phyloP scores from a whole-genome alignment of 306 rosid genomes.

The Vachellia collinsii region DNA sequence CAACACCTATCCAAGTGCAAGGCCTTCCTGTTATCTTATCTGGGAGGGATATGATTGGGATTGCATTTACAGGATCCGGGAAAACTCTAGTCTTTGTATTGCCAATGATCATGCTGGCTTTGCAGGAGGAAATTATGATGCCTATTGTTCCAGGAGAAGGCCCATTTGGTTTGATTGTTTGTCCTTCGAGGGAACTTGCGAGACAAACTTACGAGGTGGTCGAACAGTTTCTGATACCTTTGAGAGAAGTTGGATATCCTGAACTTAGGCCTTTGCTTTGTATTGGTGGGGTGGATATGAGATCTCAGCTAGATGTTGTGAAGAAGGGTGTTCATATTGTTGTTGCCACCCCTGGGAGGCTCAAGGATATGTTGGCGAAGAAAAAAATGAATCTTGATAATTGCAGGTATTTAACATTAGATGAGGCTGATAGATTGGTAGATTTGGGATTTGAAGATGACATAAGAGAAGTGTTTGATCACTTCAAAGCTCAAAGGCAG shows the following conservation, averaged over 20 bases:
- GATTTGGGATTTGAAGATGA: constrained; percentile 95
- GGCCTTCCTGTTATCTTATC: too few relatives aligned
- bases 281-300: constrained; percentile 95
- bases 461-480: constrained; percentile 86
- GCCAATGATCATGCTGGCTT: constrained; percentile 89
- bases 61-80: too few relatives aligned
- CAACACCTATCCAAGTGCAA: too few relatives aligned
- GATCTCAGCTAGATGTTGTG: constrained; percentile 79
- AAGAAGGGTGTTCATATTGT: constrained; percentile 64
- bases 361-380: constrained; percentile 83
- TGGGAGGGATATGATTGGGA: too few relatives aligned
- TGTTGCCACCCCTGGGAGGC: too few relatives aligned
- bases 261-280: constrained; percentile 90
- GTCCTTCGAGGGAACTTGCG: constrained; percentile 95
- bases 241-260: constrained; percentile 90
- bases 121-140: constrained; percentile 97
- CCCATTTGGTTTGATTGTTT: constrained; percentile 78
- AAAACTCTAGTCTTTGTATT: too few relatives aligned
- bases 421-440: constrained; percentile 92
- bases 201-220: constrained; percentile 94
- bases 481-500: constrained; percentile 90
- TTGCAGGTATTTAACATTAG: constrained; percentile 86
- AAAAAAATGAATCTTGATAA: constrained; percentile 87
- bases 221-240: constrained; percentile 70
- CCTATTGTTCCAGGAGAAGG: constrained; percentile 92